Evolutionary conservation across 805 yeast genomes (phyloP), one percentile per base, ranked within the genome.

Genomic region (Candida boidinii): DNA sequence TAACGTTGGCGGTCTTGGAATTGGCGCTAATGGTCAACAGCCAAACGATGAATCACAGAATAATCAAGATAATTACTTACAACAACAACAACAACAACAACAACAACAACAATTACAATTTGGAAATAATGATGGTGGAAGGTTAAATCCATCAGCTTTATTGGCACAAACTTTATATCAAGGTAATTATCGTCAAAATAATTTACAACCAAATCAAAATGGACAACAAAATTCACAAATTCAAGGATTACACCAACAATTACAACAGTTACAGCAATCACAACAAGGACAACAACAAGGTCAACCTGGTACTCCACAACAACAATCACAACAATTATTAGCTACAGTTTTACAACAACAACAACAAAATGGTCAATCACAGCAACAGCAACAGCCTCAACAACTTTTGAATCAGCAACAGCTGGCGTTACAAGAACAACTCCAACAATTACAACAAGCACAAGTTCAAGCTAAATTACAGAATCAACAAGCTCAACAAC

Each of bases 81-180:
- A 40, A 26, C 48, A 46, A 30, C 46, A 40, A 29, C 40, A 32
- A 21, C 35, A 28, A 21, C 39, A 29, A 21, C 38, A 31, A 22
- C 40, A 38, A 20, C 43, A 38, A 18, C 28, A 39, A 9, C 19
- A 28, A 32, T 34, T 22, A 12, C 49, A 37, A 28, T 42, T 29
- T 19, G 30, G 43, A 18, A 29, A 30, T 22, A 31, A 27, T 17
- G 54, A 50, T 23, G 58, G 53, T 14, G n/a, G n/a, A n/a, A n/a
- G n/a, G n/a, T 29, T 58, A 35, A 52, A 51, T 36, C 56, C 62
- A 10, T 52, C 64, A 1, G 56, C 60, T 22, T 40, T 63, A 28
- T 33, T 64, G 30, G 60, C 68, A 4, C 68, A 62, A 39, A 49
- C 64, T 5, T 40, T 60, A 25, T 64, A 60, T 35, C 70, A 59